phyloP scores from a whole-genome alignment of 805 yeast genomes.

The Pichia paraexigua region DNA sequence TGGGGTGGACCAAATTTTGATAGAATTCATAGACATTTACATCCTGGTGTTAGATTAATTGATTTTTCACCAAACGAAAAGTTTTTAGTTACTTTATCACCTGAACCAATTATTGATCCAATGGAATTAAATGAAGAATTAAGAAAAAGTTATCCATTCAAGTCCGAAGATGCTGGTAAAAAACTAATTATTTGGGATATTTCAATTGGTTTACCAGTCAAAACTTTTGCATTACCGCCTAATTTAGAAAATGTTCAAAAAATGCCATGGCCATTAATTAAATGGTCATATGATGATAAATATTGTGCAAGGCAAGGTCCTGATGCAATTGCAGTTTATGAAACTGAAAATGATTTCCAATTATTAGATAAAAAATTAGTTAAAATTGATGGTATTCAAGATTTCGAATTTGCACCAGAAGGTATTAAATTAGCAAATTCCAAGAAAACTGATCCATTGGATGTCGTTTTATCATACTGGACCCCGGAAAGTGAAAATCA shows the following conservation, averaged over 20 bases:
- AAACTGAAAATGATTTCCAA: slow-evolving; percentile 60
- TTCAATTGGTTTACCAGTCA: slow-evolving; percentile 68
- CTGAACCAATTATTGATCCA: slow-evolving; percentile 69
- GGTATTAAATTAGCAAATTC: slow-evolving; percentile 60
- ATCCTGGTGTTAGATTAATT: slow-evolving; percentile 80
- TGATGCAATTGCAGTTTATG: slow-evolving; percentile 86
- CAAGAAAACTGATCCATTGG: slow-evolving; percentile 41
- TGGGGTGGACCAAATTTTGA: slow-evolving; percentile 90
- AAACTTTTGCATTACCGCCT: slow-evolving; percentile 87
- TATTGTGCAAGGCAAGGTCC: slow-evolving; percentile 95
- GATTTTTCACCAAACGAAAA: slow-evolving; percentile 92
- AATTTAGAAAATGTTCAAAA: slow-evolving; percentile 55
- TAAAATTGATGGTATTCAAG: slow-evolving; percentile 76
- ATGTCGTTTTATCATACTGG: slow-evolving; percentile 83
- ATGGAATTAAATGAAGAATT: slow-evolving; percentile 52
- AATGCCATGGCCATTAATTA: slow-evolving; percentile 91
- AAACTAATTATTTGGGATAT: slow-evolving; percentile 91
- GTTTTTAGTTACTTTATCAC: slow-evolving; percentile 83
- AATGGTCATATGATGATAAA: slow-evolving; percentile 90
- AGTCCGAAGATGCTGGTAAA: slow-evolving; percentile 84
- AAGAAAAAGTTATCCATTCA: slow-evolving; percentile 69
- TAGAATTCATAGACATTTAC: slow-evolving; percentile 69
- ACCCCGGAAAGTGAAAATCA: slow-evolving; percentile 88
- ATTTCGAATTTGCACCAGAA: slow-evolving; percentile 93
- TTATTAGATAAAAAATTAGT: slow-evolving; percentile 80